A percentile compares a stretch with the other conserved stretches of the same genome.
Conservation (phyloP, 768 basidiomycete species). For the Megacollybia marginata region DNA sequence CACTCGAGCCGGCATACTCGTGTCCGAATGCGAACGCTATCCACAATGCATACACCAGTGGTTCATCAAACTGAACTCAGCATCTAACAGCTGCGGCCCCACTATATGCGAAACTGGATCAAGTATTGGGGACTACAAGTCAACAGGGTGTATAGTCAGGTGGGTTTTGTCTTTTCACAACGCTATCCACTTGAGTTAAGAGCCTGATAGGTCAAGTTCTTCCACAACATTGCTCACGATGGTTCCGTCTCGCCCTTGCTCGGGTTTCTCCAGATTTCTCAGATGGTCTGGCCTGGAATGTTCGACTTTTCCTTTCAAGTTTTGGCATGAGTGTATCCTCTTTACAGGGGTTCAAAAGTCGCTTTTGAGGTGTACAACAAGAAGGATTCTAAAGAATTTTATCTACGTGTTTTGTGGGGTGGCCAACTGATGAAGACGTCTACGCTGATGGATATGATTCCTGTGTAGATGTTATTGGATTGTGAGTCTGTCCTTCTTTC, state of each 20-base stretch:
- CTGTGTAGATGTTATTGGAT: slow-evolving; percentile 30
- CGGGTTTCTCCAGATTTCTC: slow-evolving; percentile 38
- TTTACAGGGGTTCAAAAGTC: slow-evolving; percentile 38
- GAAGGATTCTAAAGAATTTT: slow-evolving; percentile 3
- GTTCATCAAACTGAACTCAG: slow-evolving; percentile 30
- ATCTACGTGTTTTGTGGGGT: slow-evolving; percentile 43
- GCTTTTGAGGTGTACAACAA: slow-evolving; percentile 39
- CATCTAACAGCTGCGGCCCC: slow-evolving; percentile 30
- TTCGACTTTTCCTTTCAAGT: slow-evolving; percentile 10
- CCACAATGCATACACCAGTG: slow-evolving; percentile 28
- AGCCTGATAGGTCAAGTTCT: slow-evolving; percentile 25
- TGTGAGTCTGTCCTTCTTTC: slow-evolving; percentile 24
- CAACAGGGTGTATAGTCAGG: slow-evolving; percentile 26
- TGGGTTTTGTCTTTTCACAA: slow-evolving; percentile 10
- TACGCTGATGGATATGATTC: slow-evolving; percentile 40
- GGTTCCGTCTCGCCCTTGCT: slow-evolving; percentile 42
- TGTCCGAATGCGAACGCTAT: slow-evolving; percentile 31
- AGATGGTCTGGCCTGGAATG: slow-evolving; percentile 54
- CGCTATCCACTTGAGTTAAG: slow-evolving; percentile 1
- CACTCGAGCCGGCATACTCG: slow-evolving; percentile 38
- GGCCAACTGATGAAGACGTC: slow-evolving; percentile 44
- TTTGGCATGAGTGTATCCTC: background rate
- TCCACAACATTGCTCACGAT: slow-evolving; percentile 45
- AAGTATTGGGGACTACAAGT: slow-evolving; percentile 31
- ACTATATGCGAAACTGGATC: slow-evolving; percentile 35